Percentiles rank a stretch among this genome's conserved stretches.
These are phyloP conservation scores for Trichoderma semiorbis DNA, from an alignment of 2,329 filamentous ascomycete genomes.

Conservation along the genomic window DNA sequence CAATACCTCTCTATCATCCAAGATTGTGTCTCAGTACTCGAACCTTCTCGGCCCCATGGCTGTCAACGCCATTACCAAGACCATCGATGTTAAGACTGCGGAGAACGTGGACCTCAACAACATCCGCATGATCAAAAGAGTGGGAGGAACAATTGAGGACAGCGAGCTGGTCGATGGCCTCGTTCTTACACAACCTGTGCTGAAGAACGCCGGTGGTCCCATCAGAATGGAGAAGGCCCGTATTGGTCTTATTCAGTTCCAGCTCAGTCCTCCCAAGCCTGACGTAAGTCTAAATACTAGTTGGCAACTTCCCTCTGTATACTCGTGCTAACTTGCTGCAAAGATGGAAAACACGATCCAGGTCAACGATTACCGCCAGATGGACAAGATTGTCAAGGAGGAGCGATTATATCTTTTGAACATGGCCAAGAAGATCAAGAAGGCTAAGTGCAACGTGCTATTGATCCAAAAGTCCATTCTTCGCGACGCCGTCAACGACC, in stretches of 20 bases:
- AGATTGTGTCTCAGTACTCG: constrained; percentile 97
- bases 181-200: constrained; percentile 84
- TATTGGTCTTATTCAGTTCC: constrained; percentile 97
- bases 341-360: constrained; percentile 99
- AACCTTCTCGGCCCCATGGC: constrained; percentile 96
- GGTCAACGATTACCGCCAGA: constrained; percentile 98
- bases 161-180: constrained; percentile 95
- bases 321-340: constrained; percentile 23
- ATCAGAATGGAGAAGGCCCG: constrained; percentile 93
- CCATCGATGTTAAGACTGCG: constrained; percentile 91
- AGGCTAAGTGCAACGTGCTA: constrained; percentile 98
- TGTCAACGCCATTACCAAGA: constrained; percentile 91
- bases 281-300: constrained; percentile 59
- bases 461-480: constrained; percentile 98
- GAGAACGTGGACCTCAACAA: constrained; percentile 97
- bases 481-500: constrained; percentile 94
- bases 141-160: constrained; percentile 96
- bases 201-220: constrained; percentile 91
- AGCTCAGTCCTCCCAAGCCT: constrained; percentile 95
- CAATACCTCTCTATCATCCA: constrained; percentile 94
- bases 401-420: constrained; percentile 97
- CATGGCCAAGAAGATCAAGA: constrained; percentile 99
- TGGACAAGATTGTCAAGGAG: constrained; percentile 99
- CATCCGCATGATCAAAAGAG: constrained; percentile 95
- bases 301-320: background rate